Conservation (phyloP, 225 moss, liverwort and hornwort species). For the Marchantia paleacea region DNA sequence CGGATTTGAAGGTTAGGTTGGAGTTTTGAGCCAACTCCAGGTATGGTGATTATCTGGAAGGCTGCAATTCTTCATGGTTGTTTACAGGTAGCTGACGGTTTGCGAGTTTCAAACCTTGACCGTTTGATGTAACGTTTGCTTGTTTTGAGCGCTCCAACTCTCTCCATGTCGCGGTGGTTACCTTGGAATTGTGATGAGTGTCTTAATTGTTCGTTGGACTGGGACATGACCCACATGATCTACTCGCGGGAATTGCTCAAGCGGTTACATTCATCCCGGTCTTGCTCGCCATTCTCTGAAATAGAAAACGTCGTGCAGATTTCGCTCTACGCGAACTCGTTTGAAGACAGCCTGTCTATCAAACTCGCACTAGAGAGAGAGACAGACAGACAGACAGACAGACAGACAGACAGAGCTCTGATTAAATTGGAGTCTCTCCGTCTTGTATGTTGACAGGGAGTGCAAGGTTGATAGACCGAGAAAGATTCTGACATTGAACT, state of each 20-base stretch:
- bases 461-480: too few species aligned
- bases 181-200: not conserved
- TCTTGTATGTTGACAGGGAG: too few species aligned
- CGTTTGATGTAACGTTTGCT: not conserved
- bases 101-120: not conserved
- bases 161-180: not conserved
- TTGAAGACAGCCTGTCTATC: too few species aligned
- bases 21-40: not conserved
- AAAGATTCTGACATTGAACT: too few species aligned
- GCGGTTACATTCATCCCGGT: not conserved
- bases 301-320: not conserved
- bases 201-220: not conserved
- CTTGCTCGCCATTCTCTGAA: not conserved
- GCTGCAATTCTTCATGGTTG: not conserved
- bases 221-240: not conserved
- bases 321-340: not conserved
- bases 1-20: not conserved
- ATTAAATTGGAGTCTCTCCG: not conserved
- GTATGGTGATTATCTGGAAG: not conserved
- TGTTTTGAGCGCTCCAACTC: not conserved
- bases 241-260: not conserved
- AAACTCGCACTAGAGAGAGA: too few species aligned
- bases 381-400: too few species aligned
- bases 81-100: not conserved
- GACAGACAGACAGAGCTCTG: too few species aligned